Percentiles rank a stretch among this genome's conserved stretches.
phyloP scores from a whole-genome alignment of 2,329 filamentous ascomycete genomes.

The Calonectria pauciramosa region DNA sequence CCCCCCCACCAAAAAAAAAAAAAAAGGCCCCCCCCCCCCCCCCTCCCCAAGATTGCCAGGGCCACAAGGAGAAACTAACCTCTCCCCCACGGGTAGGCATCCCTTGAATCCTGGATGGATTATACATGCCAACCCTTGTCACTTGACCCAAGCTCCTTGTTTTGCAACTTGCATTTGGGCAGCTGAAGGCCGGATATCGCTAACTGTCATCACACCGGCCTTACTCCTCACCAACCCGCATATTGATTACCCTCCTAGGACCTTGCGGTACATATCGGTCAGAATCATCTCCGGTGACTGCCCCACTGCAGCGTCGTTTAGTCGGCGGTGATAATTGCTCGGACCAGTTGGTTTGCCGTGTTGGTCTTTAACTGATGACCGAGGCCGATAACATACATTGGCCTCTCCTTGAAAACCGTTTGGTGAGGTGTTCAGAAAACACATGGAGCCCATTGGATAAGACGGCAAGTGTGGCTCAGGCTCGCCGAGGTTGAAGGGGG shows the following conservation, averaged over 20 bases:
- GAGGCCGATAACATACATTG: constrained; percentile 3
- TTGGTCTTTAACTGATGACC: constrained; percentile 11
- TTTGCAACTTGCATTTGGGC: constrained; percentile 16
- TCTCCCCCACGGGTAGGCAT: constrained; percentile 21
- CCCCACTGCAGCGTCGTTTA: constrained; percentile 15
- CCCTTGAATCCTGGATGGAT: constrained; percentile 18
- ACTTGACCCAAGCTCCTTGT: constrained; percentile 5
- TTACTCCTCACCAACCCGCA: constrained; percentile 16
- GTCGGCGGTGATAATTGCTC: constrained; percentile 8
- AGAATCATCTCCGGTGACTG: constrained; percentile 22
- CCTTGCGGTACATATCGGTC: constrained; percentile 20
- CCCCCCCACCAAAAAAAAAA: no score
- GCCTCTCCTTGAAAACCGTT: neutral
- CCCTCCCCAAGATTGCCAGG: neutral
- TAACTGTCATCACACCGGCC: neutral
- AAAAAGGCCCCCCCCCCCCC: neutral
- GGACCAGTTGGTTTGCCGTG: neutral
- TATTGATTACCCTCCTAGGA: constrained; percentile 20
- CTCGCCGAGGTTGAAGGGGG: constrained; percentile 25
- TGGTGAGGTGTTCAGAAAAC: constrained; percentile 11
- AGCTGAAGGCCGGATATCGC: neutral
- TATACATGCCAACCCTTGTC: constrained; percentile 21
- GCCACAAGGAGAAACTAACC: constrained; percentile 8
- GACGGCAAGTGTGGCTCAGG: constrained; percentile 18
- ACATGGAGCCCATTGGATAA: constrained; percentile 6